A percentile compares a stretch with the other conserved stretches of the same genome.
phyloP scores from a whole-genome alignment of 192 early-diverging fungal species.

The Mortierella hygrophila region DNA sequence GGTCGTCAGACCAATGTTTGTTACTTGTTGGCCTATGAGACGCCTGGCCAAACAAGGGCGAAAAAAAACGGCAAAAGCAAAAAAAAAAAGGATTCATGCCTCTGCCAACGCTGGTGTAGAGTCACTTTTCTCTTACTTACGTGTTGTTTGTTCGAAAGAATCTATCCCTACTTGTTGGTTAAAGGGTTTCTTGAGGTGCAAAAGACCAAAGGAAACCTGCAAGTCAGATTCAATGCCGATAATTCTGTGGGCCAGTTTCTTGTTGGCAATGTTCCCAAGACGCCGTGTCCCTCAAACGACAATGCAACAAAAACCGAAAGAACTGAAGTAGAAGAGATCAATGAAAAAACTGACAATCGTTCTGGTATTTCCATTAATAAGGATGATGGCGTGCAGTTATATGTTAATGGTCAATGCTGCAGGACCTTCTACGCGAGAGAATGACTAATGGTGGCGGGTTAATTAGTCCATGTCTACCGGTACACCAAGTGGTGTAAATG shows the following conservation, averaged over 20 bases:
- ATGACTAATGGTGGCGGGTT: not conserved
- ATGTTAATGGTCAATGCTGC: not conserved
- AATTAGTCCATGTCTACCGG: not conserved
- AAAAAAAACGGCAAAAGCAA: not conserved
- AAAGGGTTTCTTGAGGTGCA: not conserved
- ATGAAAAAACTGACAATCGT: not conserved
- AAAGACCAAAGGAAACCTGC: not conserved
- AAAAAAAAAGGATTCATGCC: slow-evolving; percentile 3
- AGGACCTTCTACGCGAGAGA: not conserved
- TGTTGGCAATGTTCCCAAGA: not conserved
- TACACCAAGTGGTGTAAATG: not conserved
- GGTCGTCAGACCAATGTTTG: not conserved
- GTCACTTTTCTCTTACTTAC: not conserved
- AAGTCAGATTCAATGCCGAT: not conserved
- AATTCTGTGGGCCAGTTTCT: not conserved
- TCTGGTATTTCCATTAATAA: too few species aligned
- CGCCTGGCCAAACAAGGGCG: not conserved
- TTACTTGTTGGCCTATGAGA: not conserved
- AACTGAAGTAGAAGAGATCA: not conserved
- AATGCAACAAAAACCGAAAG: too few species aligned
- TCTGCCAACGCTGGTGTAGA: not conserved
- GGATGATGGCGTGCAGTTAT: not conserved
- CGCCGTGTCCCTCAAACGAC: not conserved
- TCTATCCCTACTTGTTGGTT: not conserved
- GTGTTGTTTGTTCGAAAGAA: not conserved